Evolutionary conservation across 192 early-diverging fungal genomes (phyloP).

Genomic region (Backusella tarrabulga): DNA sequence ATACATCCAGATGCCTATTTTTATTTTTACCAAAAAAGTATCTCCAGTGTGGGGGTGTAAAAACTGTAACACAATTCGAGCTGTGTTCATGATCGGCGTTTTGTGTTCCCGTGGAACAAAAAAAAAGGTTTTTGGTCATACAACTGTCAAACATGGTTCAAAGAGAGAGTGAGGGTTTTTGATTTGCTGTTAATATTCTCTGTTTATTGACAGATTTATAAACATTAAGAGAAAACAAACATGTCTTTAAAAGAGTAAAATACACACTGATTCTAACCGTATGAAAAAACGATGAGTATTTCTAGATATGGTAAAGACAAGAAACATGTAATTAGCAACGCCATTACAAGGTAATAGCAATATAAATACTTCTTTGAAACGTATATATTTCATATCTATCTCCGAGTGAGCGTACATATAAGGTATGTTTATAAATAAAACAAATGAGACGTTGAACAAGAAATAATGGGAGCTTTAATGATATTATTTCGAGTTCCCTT

Average conservation of each 20-base stretch:
- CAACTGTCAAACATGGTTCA: slow-evolving; percentile 3
- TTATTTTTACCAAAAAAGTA: neutral
- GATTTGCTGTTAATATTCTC: neutral
- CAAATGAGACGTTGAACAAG: neutral
- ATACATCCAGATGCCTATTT: neutral
- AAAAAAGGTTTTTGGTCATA: neutral
- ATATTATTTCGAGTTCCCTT: neutral
- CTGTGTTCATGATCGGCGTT: slow-evolving; percentile 6
- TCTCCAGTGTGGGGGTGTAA: neutral
- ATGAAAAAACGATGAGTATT: neutral
- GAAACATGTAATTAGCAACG: neutral
- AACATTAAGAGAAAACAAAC: neutral
- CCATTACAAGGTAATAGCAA: neutral
- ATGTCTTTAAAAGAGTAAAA: neutral
- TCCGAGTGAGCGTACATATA: neutral
- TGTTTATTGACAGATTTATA: neutral
- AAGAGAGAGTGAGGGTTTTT: neutral
- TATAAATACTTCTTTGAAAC: neutral
- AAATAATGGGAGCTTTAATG: neutral
- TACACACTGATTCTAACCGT: neutral
- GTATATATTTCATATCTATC: neutral
- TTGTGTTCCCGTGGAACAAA: neutral
- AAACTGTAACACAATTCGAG: neutral
- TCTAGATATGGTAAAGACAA: neutral
- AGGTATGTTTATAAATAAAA: neutral